phyloP scores from a whole-genome alignment of 2,329 filamentous ascomycete species.

The Trichoderma sp. region DNA sequence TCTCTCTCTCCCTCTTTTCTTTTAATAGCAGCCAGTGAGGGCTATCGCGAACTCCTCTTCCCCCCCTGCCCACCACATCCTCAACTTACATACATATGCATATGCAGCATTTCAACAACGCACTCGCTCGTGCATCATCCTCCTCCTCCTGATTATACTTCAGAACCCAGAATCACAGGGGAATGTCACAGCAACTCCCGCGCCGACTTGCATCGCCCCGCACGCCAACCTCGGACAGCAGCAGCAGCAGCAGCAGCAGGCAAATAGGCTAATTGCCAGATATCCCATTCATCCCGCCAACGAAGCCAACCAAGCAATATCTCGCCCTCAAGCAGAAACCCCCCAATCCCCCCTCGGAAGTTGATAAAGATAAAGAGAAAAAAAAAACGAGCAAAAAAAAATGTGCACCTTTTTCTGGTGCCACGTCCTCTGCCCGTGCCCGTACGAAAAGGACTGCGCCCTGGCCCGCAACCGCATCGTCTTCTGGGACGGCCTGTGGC shows the following conservation, averaged over 20 bases:
- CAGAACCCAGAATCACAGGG: background rate
- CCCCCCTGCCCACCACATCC: background rate
- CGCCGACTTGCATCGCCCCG: slow-evolving; percentile 19
- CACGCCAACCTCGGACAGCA: slow-evolving; percentile 3
- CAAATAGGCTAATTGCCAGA: slow-evolving; percentile 16
- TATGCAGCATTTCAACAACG: too few species aligned
- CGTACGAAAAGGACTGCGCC: slow-evolving; percentile 25
- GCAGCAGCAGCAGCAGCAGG: background rate
- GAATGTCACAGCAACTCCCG: slow-evolving; percentile 16
- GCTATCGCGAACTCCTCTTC: background rate
- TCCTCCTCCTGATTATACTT: too few species aligned
- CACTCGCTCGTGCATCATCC: too few species aligned
- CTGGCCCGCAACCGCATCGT: slow-evolving; percentile 18
- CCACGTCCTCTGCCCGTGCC: slow-evolving; percentile 22
- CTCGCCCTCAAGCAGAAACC: too few species aligned
- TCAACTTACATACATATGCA: background rate
- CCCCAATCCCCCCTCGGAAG: too few species aligned
- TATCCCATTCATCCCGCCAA: too few species aligned
- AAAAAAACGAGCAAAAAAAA: background rate
- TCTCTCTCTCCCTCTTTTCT: background rate
- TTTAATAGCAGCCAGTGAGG: too few species aligned
- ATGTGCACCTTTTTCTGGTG: slow-evolving; percentile 27
- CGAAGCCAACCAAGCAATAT: background rate
- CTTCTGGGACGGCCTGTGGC: slow-evolving; percentile 21
- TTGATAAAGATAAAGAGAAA: too few species aligned